Percentiles rank a stretch among this genome's conserved stretches.
These are phyloP conservation scores for Parachaetomium inaequale DNA, from an alignment of 495 filamentous ascomycete genomes.

Conservation along the genomic window DNA sequence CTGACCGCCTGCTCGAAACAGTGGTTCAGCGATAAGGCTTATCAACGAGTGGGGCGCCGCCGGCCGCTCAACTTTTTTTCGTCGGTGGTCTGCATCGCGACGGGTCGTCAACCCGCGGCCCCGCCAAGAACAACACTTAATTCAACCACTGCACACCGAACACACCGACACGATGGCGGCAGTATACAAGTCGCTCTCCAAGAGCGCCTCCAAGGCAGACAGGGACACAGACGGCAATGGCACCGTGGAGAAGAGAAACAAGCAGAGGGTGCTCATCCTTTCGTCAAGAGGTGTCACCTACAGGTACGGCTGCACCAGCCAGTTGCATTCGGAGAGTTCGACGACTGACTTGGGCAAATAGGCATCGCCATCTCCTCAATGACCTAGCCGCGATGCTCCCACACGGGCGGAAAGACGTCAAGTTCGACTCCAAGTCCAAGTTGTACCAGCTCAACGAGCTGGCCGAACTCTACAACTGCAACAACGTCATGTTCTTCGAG, in stretches of 20 bases:
- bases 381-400: conserved; percentile 87
- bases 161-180: conserved; percentile 65
- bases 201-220: conserved; percentile 47
- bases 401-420: conserved; percentile 89
- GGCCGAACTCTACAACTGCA: conserved; percentile 97
- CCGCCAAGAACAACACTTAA: conserved; percentile 14
- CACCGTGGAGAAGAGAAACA: conserved; percentile 50
- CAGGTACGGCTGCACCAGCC: conserved; percentile 52
- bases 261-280: conserved; percentile 83
- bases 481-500: conserved; percentile 96
- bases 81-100: not conserved
- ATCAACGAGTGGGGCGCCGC: conserved; percentile 23
- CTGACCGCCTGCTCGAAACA: conserved; percentile 16
- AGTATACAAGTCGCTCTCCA: conserved; percentile 90
- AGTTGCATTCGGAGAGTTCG: not conserved
- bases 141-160: not conserved
- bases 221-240: conserved; percentile 38
- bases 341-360: conserved; percentile 31
- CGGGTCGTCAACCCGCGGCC: conserved; percentile 3
- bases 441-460: conserved; percentile 92
- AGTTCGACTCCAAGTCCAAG: conserved; percentile 93
- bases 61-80: conserved; percentile 29
- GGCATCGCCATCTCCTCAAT: conserved; percentile 88
- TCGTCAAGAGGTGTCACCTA: conserved; percentile 86
- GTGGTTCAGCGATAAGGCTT: conserved; percentile 27